Evolutionary conservation across 1,284 basidiomycete genomes (phyloP).

Genomic region (Ustilago shanxiensis): DNA sequence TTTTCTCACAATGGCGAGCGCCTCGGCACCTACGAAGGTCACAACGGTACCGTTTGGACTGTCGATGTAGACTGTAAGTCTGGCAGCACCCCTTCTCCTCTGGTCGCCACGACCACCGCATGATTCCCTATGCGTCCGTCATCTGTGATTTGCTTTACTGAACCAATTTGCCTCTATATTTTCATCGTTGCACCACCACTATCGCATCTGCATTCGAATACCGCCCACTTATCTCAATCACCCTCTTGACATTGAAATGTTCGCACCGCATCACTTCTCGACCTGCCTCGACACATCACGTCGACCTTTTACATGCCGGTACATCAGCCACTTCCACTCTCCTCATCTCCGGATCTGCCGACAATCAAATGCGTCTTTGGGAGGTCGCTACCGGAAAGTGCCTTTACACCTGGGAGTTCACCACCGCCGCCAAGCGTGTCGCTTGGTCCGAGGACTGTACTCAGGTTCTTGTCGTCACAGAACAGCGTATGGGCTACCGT

Average conservation of each 20-base stretch:
- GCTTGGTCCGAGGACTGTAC: slow-evolving; percentile 82
- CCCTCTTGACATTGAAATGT: background rate
- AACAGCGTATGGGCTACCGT: slow-evolving; percentile 89
- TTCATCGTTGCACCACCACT: background rate
- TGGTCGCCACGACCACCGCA: too few species aligned
- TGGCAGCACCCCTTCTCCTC: background rate
- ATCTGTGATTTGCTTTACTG: background rate
- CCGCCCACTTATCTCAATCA: background rate
- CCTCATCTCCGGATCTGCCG: slow-evolving; percentile 85
- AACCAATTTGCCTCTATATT: background rate
- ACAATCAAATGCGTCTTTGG: slow-evolving; percentile 95
- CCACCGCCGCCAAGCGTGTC: slow-evolving; percentile 96
- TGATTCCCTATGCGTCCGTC: too few species aligned
- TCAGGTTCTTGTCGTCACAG: slow-evolving; percentile 84
- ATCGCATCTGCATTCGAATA: background rate
- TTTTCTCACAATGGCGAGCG: slow-evolving; percentile 99
- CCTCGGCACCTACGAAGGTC: slow-evolving; percentile 93
- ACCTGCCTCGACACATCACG: background rate
- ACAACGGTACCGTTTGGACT: slow-evolving; percentile 97
- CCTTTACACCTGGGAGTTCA: slow-evolving; percentile 86
- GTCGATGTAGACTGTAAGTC: slow-evolving; percentile 83
- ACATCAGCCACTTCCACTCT: slow-evolving; percentile 78
- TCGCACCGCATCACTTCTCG: background rate
- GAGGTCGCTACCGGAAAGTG: slow-evolving; percentile 89
- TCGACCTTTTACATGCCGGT: slow-evolving; percentile 72